phyloP scores from a whole-genome alignment of 2,329 filamentous ascomycete genomes.

The Nothopassalora personata region DNA sequence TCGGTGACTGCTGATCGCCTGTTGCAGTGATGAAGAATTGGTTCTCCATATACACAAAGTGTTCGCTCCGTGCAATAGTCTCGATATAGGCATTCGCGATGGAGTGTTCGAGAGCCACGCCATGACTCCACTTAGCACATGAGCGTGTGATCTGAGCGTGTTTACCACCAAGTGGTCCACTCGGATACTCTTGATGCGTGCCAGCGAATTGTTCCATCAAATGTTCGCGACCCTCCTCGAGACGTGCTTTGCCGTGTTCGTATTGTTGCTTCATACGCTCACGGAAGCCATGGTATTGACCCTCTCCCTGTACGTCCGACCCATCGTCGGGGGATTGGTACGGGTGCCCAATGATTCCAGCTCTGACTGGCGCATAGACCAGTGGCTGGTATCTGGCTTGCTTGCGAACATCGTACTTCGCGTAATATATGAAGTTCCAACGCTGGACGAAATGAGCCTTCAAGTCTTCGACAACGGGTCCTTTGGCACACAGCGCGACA shows the following conservation, averaged over 20 bases:
- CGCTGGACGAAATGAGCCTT: conserved; percentile 74
- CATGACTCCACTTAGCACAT: conserved; percentile 53
- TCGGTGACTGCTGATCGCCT: conserved; percentile 61
- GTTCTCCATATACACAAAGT: conserved; percentile 94
- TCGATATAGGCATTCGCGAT: conserved; percentile 94
- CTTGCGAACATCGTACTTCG: conserved; percentile 66
- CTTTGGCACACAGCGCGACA: conserved; percentile 69
- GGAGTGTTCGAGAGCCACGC: conserved; percentile 55
- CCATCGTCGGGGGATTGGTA: conserved; percentile 25
- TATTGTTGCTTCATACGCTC: conserved; percentile 28
- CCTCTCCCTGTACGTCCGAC: conserved; percentile 22
- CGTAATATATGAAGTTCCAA: conserved; percentile 86
- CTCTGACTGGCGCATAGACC: conserved; percentile 34
- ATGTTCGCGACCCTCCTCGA: conserved; percentile 24
- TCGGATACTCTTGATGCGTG: conserved; percentile 18
- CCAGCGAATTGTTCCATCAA: conserved; percentile 17
- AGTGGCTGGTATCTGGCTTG: conserved; percentile 45
- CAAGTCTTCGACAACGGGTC: conserved; percentile 69
- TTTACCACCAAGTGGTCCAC: conserved; percentile 61
- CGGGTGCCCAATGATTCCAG: conserved; percentile 31
- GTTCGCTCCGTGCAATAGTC: conserved; percentile 88
- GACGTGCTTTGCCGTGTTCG: conserved; percentile 20
- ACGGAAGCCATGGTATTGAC: conserved; percentile 30
- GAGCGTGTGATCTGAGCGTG: conserved; percentile 72
- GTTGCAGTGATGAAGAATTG: conserved; percentile 81